Percentiles rank a stretch among this genome's conserved stretches.
Evolutionary conservation across 768 basidiomycete genomes (phyloP).

Genomic region (Psilocybe azurescens): DNA sequence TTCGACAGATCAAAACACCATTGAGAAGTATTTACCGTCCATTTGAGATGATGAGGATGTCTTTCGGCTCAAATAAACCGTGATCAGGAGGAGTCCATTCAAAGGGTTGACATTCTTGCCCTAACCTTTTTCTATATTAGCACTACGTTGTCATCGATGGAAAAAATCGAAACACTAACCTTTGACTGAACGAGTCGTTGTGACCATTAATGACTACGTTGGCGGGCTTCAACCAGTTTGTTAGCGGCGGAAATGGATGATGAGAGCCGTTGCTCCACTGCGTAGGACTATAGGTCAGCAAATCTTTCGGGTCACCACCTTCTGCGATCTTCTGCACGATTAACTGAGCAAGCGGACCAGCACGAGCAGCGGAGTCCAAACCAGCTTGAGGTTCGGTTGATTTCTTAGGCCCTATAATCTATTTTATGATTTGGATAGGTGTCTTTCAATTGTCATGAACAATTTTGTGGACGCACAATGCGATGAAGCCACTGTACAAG

Average conservation of each 20-base stretch:
- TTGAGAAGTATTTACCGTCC: conserved; percentile 42
- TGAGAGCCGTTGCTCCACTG: conserved; percentile 55
- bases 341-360: conserved; percentile 51
- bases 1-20: background rate
- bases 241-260: conserved; percentile 41
- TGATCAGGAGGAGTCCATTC: conserved; percentile 42
- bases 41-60: conserved; percentile 61
- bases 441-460: background rate
- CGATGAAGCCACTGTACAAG: conserved; percentile 48
- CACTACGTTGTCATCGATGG: background rate
- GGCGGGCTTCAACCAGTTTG: conserved; percentile 55
- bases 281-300: conserved; percentile 53
- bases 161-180: conserved; percentile 27
- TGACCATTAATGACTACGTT: conserved; percentile 50
- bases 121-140: conserved; percentile 35
- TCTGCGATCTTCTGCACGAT: conserved; percentile 50
- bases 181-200: conserved; percentile 55
- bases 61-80: conserved; percentile 52
- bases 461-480: conserved; percentile 34
- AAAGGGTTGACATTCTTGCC: conserved; percentile 52
- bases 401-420: conserved; percentile 57
- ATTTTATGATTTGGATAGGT: conserved; percentile 1
- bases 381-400: conserved; percentile 61
- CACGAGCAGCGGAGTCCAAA: conserved; percentile 53
- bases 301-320: conserved; percentile 48